phyloP scores from a whole-genome alignment of 1,284 basidiomycete species.

The Leccinum fallax region DNA sequence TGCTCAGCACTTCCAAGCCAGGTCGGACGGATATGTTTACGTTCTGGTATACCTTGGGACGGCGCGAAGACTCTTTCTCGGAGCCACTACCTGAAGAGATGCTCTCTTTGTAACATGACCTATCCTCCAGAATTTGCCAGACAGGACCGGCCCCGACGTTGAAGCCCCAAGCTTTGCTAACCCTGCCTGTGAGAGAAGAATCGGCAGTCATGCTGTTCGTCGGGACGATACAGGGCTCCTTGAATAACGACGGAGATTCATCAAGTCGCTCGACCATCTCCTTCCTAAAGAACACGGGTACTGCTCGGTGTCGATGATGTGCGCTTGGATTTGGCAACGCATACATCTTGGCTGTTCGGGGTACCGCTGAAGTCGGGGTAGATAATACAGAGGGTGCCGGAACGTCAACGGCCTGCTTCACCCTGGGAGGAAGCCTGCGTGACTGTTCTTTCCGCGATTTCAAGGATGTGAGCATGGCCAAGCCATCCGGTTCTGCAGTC shows the following conservation, averaged over 20 bases:
- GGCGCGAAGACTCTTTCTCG: conserved; percentile 47
- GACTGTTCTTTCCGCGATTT: conserved; percentile 22
- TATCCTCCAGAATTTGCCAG: conserved; percentile 74
- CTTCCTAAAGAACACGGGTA: conserved; percentile 53
- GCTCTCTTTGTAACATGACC: conserved; percentile 75
- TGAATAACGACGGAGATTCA: conserved; percentile 44
- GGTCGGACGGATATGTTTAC: conserved; percentile 46
- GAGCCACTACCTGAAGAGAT: conserved; percentile 31
- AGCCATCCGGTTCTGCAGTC: not conserved
- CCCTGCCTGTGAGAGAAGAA: conserved; percentile 33
- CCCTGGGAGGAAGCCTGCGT: conserved; percentile 28
- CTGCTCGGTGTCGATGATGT: conserved; percentile 67
- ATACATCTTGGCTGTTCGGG: conserved; percentile 50
- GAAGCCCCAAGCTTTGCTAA: conserved; percentile 66
- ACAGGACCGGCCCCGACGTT: conserved; percentile 73
- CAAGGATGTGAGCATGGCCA: conserved; percentile 1
- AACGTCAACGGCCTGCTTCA: conserved; percentile 19
- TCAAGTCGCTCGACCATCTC: conserved; percentile 59
- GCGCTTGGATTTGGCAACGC: conserved; percentile 59
- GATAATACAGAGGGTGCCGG: conserved; percentile 21
- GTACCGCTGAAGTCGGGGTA: conserved; percentile 27
- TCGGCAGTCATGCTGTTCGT: conserved; percentile 42
- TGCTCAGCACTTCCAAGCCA: conserved; percentile 48
- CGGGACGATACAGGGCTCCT: conserved; percentile 21
- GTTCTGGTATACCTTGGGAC: conserved; percentile 59